Percentiles rank a stretch among this genome's conserved stretches.
These are phyloP conservation scores for Leishmania amazonensis DNA, from an alignment of 208 protist genomes.

Conservation along the genomic window DNA sequence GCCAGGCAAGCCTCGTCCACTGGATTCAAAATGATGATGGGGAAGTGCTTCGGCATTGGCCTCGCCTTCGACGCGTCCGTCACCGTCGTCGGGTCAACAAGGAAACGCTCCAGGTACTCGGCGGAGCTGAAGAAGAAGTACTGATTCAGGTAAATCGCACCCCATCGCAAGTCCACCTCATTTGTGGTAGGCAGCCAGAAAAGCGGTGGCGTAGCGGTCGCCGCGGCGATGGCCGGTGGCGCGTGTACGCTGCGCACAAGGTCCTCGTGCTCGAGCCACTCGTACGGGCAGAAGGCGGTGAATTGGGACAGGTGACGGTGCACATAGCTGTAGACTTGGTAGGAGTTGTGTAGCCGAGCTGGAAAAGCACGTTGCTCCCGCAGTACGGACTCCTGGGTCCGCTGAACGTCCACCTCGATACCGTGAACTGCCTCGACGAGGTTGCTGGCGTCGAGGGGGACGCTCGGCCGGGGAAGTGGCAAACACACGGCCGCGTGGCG, in stretches of 20 bases:
- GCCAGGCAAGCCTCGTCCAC: slow-evolving; percentile 41
- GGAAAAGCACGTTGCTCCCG: slow-evolving; percentile 57
- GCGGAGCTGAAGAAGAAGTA: slow-evolving; percentile 79
- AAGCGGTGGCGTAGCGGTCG: neutral
- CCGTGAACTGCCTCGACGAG: slow-evolving; percentile 52
- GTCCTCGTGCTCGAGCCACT: slow-evolving; percentile 66
- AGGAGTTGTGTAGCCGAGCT: slow-evolving; percentile 45
- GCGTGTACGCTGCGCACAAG: slow-evolving; percentile 41
- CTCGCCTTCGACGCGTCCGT: slow-evolving; percentile 43
- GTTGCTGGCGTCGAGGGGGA: slow-evolving; percentile 50
- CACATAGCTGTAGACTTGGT: slow-evolving; percentile 39
- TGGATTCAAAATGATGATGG: slow-evolving; percentile 5
- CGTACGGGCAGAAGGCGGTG: slow-evolving; percentile 80
- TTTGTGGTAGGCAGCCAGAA: neutral
- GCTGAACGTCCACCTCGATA: slow-evolving; percentile 48
- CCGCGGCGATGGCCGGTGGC: slow-evolving; percentile 2
- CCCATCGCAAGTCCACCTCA: slow-evolving; percentile 29
- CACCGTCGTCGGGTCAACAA: slow-evolving; percentile 58
- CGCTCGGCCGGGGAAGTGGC: slow-evolving; percentile 31
- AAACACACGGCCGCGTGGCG: slow-evolving; percentile 30
- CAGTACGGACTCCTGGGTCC: slow-evolving; percentile 41
- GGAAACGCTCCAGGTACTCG: slow-evolving; percentile 64
- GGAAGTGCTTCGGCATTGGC: slow-evolving; percentile 48
- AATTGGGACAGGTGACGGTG: slow-evolving; percentile 65
- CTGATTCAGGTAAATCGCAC: slow-evolving; percentile 62